Base-by-base conservation (phyloP, 768 basidiomycete genomes). In the Suillus tomentosus region DNA sequence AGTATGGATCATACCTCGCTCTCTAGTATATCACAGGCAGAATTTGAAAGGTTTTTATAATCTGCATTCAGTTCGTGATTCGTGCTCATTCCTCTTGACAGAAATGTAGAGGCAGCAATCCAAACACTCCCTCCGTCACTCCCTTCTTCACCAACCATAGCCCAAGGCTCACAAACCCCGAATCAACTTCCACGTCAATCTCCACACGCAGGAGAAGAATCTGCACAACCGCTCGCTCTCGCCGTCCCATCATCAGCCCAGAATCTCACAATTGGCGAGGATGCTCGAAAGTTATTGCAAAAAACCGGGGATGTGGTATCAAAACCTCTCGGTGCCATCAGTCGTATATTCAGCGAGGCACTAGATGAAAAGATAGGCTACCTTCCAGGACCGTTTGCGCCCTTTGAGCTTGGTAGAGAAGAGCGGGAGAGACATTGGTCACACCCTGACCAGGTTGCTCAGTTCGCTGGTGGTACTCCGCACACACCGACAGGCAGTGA, bases 1-100 rank as follows among this genome's bases (percentile, higher is more conserved):
- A 93, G 95, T 0, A 95, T 99, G 94, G 97, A 99, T 73, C 92
- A 96, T 64, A 90, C 94, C 0, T 92, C 92, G 9, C 79, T 99
- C 50, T 96, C 95, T n/a, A 90, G 92, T 69, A 98, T 99, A 66
- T 87, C 92, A 1, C 92, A 95, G 73, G 90, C 91, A 51, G 94
- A 98, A 66, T 99, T 99, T 64, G 97, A 99, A 73, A 81, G 77
- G 89, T 90, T 71, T 48, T 80, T 67, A 56, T 40, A n/a, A 14
- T 19, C 17, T 3, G 5, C 4, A 31, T 14, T 42, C 19, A 39
- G 61, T 66, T 37, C 57, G 48, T 24, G 34, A 63, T 27, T 24
- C 67, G 62, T 43, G 1, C 61, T 69, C 61, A 67, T 51, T 42
- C 61, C n/a, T 31, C 34, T 48, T 39, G 47, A 36, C 61, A 82